Conservation (phyloP, 2,329 filamentous ascomycete genomes). For the Talaromyces sp. region DNA sequence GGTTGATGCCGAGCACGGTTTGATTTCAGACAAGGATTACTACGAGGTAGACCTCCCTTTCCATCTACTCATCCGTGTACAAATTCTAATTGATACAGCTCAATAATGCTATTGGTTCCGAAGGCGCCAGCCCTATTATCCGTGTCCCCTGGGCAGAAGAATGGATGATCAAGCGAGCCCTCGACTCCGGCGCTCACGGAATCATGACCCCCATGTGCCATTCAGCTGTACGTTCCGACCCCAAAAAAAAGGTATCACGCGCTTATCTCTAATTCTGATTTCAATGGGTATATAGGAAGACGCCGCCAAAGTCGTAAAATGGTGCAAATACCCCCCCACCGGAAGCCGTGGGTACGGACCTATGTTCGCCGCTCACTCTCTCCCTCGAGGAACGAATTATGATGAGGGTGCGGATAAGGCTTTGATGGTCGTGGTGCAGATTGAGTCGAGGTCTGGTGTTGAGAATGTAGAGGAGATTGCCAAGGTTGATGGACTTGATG, state of each 20-base stretch:
- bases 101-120: constrained; percentile 48
- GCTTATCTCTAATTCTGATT: constrained; percentile 48
- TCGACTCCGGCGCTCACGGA: constrained; percentile 61
- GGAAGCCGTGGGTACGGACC: constrained; percentile 58
- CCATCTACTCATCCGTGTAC: no score
- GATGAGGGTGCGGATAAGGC: constrained; percentile 55
- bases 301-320: constrained; percentile 51
- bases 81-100: constrained; percentile 51
- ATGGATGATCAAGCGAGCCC: constrained; percentile 48
- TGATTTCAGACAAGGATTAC: constrained; percentile 19
- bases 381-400: constrained; percentile 49
- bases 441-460: constrained; percentile 44
- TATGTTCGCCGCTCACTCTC: constrained; percentile 51
- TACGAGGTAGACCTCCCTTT: constrained; percentile 11
- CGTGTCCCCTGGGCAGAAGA: constrained; percentile 43
- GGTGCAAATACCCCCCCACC: constrained; percentile 56
- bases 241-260: constrained; percentile 24
- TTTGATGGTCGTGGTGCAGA: constrained; percentile 51
- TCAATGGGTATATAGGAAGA: constrained; percentile 41
- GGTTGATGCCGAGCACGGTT: constrained; percentile 20
- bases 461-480: constrained; percentile 47
- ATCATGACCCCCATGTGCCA: constrained; percentile 46
- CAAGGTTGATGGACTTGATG: constrained; percentile 42
- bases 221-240: constrained; percentile 32
- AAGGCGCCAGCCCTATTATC: constrained; percentile 46